Evolutionary conservation across 2,329 filamentous ascomycete genomes (phyloP).

Genomic region (Talaromyces sp.): DNA sequence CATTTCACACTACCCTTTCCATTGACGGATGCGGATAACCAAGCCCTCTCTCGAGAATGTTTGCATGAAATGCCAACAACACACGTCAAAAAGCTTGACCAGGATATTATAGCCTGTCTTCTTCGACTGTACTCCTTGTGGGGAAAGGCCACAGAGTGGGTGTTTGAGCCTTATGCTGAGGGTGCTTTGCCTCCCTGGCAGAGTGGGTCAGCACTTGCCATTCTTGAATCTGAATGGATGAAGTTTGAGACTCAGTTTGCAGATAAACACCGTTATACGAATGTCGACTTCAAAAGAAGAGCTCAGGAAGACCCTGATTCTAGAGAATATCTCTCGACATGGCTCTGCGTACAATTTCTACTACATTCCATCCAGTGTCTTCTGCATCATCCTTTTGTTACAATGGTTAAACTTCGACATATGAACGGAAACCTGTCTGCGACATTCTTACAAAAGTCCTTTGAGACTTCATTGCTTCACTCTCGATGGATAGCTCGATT

Average conservation of each 20-base stretch:
- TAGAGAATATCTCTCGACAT: slow-evolving; percentile 27
- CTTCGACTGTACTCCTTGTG: slow-evolving; percentile 27
- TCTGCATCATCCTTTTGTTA: slow-evolving; percentile 31
- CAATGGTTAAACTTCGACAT: slow-evolving; percentile 30
- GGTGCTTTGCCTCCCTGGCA: slow-evolving; percentile 25
- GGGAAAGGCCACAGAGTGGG: slow-evolving; percentile 30
- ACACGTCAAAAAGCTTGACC: slow-evolving; percentile 23
- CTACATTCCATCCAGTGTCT: slow-evolving; percentile 29
- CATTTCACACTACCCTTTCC: slow-evolving; percentile 28
- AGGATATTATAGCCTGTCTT: slow-evolving; percentile 25
- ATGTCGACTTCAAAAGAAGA: slow-evolving; percentile 29
- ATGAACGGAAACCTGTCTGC: slow-evolving; percentile 26
- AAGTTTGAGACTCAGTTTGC: slow-evolving; percentile 32
- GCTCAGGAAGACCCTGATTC: slow-evolving; percentile 25
- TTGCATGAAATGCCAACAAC: slow-evolving; percentile 20
- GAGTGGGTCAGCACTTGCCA: slow-evolving; percentile 25
- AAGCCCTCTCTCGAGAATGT: slow-evolving; percentile 2
- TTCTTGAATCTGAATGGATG: slow-evolving; percentile 31
- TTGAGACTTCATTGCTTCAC: slow-evolving; percentile 31
- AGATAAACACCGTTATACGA: slow-evolving; percentile 30
- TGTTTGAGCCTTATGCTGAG: slow-evolving; percentile 24
- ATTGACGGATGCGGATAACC: neutral
- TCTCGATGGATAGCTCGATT: slow-evolving; percentile 31
- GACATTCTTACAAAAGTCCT: slow-evolving; percentile 32
- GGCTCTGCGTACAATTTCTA: slow-evolving; percentile 32